Conservation (phyloP, 2,329 filamentous ascomycete genomes). For the Beauveria brongniartii region DNA sequence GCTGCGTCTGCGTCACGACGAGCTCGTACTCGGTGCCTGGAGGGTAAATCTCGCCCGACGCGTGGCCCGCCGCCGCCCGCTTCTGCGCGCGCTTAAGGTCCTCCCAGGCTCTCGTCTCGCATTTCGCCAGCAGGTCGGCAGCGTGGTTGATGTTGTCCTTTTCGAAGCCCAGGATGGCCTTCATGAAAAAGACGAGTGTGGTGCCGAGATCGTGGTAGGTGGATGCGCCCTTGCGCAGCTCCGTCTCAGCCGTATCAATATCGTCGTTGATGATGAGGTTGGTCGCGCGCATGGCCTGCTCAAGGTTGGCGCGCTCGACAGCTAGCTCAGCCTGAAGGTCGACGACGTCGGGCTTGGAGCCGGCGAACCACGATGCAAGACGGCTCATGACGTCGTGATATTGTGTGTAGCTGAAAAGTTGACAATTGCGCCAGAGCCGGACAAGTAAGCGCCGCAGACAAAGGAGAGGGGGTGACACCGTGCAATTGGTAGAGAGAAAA, state of each 20-base stretch:
- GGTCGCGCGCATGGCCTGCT: slow-evolving; percentile 55
- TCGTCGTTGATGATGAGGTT: slow-evolving; percentile 81
- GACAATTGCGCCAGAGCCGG: background rate
- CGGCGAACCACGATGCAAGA: slow-evolving; percentile 42
- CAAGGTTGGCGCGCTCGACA: slow-evolving; percentile 46
- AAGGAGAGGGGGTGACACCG: background rate
- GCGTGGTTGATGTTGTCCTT: slow-evolving; percentile 86
- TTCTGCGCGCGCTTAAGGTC: slow-evolving; percentile 70
- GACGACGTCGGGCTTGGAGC: slow-evolving; percentile 26
- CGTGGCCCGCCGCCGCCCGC: slow-evolving; percentile 33
- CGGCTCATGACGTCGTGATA: slow-evolving; percentile 33
- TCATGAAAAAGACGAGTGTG: slow-evolving; percentile 76
- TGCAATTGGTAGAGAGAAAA: background rate
- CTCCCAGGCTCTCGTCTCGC: slow-evolving; percentile 67
- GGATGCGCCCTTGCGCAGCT: slow-evolving; percentile 63
- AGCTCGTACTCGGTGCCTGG: slow-evolving; percentile 81
- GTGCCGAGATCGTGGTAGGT: slow-evolving; percentile 83
- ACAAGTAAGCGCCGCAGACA: background rate
- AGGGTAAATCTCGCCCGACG: slow-evolving; percentile 49
- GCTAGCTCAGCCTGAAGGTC: slow-evolving; percentile 25
- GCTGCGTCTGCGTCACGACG: slow-evolving; percentile 74
- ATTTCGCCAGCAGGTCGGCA: slow-evolving; percentile 59
- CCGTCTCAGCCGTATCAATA: slow-evolving; percentile 71
- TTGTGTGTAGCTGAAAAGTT: background rate
- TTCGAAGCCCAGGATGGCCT: slow-evolving; percentile 82